Evolutionary conservation across 1,284 basidiomycete species (phyloP).

Genomic region (Marasmius oreades): DNA sequence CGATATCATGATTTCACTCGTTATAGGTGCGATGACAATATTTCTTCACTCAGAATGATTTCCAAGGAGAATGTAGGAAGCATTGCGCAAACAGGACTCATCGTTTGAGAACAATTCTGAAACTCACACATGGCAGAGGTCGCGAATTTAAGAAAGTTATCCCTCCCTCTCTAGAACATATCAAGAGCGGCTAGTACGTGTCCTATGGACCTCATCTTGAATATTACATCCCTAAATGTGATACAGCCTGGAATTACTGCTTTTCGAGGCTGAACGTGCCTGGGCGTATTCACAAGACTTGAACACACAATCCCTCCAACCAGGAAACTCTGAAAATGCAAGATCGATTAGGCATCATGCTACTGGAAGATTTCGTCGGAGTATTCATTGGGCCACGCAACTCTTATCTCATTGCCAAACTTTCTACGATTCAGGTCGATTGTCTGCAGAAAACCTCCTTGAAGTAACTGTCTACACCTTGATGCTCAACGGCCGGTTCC

Average conservation of each 20-base stretch:
- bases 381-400: constrained; percentile 80
- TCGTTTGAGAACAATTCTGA: constrained; percentile 79
- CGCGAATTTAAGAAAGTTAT: constrained; percentile 85
- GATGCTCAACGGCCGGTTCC: constrained; percentile 72
- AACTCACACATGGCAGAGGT: constrained; percentile 86
- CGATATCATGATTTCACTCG: constrained; percentile 86
- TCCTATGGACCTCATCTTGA: not conserved
- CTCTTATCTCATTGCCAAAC: constrained; percentile 73
- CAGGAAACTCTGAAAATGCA: constrained; percentile 47
- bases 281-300: constrained; percentile 89
- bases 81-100: constrained; percentile 91
- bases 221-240: constrained; percentile 6
- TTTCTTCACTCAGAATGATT: not conserved
- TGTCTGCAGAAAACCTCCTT: constrained; percentile 55
- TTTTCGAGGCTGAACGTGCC: constrained; percentile 90
- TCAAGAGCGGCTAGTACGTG: constrained; percentile 80
- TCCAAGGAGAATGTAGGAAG: constrained; percentile 47
- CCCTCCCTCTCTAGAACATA: constrained; percentile 55
- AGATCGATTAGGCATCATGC: constrained; percentile 68
- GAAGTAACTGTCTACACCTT: constrained; percentile 68
- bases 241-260: constrained; percentile 74
- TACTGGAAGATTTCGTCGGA: constrained; percentile 79
- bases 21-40: constrained; percentile 56
- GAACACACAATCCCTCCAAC: constrained; percentile 49
- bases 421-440: constrained; percentile 49